Percentiles rank a stretch among this genome's conserved stretches.
Evolutionary conservation across 208 protist genomes (phyloP).

Genomic region (Trichomonas gallinae): DNA sequence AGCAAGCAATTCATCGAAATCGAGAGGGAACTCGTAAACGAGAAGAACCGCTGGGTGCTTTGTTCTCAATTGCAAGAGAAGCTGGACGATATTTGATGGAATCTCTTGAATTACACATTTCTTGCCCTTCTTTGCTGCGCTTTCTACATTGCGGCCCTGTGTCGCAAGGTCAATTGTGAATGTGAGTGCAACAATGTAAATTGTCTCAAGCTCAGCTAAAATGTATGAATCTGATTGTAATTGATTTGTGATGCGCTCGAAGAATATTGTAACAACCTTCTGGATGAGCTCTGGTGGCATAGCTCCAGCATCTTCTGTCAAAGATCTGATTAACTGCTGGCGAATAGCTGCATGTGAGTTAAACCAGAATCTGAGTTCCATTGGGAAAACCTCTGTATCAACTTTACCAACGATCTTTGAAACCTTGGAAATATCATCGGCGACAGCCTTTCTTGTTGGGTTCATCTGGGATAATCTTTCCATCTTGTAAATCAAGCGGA

Average conservation of each 20-base stretch:
- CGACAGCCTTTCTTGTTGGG: background rate
- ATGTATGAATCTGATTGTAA: background rate
- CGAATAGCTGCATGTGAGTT: background rate
- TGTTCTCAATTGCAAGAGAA: background rate
- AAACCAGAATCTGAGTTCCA: background rate
- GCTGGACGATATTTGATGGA: background rate
- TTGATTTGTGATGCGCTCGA: background rate
- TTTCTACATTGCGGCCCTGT: background rate
- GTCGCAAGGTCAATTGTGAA: background rate
- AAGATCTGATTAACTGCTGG: background rate
- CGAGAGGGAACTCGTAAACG: background rate
- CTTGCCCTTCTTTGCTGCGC: background rate
- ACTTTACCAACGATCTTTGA: background rate
- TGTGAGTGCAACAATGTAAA: background rate
- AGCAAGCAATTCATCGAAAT: background rate
- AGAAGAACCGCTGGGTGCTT: background rate
- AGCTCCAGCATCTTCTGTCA: background rate
- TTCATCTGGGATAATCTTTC: background rate
- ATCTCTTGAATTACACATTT: background rate
- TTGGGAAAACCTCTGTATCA: background rate
- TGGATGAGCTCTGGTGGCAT: background rate
- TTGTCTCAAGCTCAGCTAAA: background rate
- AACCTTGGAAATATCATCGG: background rate
- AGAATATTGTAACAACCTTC: background rate
- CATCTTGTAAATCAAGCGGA: background rate